Conservation (phyloP, 176 grass and related monocot genomes). For the Triticum turgidum region DNA sequence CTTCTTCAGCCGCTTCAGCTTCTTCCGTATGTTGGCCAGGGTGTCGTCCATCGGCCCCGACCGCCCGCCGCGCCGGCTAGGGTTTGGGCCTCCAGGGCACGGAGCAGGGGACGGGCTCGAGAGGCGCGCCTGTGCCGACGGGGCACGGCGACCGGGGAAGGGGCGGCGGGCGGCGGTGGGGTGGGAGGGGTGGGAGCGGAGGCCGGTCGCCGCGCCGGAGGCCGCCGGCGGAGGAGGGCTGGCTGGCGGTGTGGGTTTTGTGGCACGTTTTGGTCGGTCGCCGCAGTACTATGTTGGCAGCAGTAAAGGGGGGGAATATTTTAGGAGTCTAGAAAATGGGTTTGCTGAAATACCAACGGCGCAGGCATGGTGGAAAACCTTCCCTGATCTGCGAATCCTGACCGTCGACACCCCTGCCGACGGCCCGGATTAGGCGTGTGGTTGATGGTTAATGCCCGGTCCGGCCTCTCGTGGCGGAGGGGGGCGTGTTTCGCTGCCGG, state of each 20-base stretch:
- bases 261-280: conserved; percentile 11
- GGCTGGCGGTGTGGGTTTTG: conserved; percentile 8
- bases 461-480: not conserved
- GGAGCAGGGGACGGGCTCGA: not conserved
- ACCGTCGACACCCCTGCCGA: not conserved
- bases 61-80: conserved; percentile 5
- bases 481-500: not conserved
- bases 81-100: conserved; percentile 20
- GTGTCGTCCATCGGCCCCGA: conserved; percentile 81
- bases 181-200: not conserved
- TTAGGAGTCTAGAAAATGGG: not conserved
- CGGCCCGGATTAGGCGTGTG: not conserved
- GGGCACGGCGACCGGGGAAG: not conserved
- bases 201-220: conserved; percentile 3
- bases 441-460: no score
- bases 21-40: conserved; percentile 84
- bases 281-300: not conserved
- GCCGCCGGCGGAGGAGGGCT: not conserved
- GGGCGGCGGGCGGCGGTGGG: not conserved
- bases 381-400: not conserved
- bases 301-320: not conserved
- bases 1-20: conserved; percentile 80
- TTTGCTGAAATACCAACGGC: not conserved
- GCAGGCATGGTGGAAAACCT: not conserved
- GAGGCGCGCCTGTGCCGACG: not conserved